A percentile compares a stretch with the other conserved stretches of the same genome.
Conservation (phyloP, 169 alveolate species). For the Sarcocystis neurona region DNA sequence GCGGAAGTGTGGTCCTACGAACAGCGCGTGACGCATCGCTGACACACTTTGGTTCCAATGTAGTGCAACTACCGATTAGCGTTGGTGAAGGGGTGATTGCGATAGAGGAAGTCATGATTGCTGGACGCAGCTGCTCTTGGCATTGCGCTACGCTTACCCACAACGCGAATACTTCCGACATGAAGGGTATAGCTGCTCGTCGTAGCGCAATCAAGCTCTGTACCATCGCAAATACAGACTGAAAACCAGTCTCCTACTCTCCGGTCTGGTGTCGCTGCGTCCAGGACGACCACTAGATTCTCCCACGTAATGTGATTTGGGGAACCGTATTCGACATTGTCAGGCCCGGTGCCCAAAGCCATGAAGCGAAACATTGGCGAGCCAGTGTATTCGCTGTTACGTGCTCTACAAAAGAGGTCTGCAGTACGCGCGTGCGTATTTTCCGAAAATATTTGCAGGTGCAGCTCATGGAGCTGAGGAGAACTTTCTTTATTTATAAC, state of each 20-base stretch:
- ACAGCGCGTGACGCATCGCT: background rate
- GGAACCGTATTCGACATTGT: background rate
- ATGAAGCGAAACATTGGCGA: slow-evolving; percentile 10
- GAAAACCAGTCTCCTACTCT: slow-evolving; percentile 47
- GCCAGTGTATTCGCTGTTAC: background rate
- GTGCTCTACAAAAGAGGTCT: too few relatives aligned
- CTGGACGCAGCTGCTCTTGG: background rate
- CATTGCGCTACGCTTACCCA: background rate
- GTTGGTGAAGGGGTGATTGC: too few relatives aligned
- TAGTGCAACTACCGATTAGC: too few relatives aligned
- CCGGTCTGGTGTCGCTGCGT: background rate
- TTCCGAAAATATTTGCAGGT: background rate
- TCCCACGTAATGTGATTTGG: slow-evolving; percentile 12
- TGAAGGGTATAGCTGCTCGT: slow-evolving; percentile 24
- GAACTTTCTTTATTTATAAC: too few relatives aligned
- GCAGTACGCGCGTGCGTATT: too few relatives aligned
- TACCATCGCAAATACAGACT: slow-evolving; percentile 59
- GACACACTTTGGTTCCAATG: too few relatives aligned
- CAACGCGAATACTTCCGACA: slow-evolving; percentile 31
- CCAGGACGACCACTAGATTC: slow-evolving; percentile 38
- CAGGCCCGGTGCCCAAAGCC: slow-evolving; percentile 36
- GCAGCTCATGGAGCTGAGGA: slow-evolving; percentile 36
- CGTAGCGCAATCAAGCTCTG: slow-evolving; percentile 24
- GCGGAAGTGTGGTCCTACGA: background rate
- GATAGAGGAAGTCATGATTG: background rate